These are phyloP conservation scores for Hysterium pulicare DNA, from an alignment of 2,329 filamentous ascomycete species.

Conservation along the genomic window DNA sequence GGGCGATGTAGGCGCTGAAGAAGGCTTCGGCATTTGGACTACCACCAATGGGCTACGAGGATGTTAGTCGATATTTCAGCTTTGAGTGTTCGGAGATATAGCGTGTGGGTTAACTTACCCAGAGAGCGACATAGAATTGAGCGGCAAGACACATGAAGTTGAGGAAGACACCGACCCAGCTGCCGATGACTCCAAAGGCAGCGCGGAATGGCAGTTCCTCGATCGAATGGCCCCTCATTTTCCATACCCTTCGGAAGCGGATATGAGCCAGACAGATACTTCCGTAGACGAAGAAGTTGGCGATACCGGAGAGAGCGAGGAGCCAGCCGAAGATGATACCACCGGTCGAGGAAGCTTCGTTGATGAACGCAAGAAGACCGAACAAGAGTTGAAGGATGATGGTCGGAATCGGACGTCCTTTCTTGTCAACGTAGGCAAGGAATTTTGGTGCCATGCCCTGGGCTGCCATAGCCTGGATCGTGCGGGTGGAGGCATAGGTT, in stretches of 20 bases:
- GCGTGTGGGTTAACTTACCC: slow-evolving; percentile 3
- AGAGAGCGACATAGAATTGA: slow-evolving; percentile 26
- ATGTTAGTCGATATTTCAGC: slow-evolving; percentile 13
- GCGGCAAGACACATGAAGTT: slow-evolving; percentile 27
- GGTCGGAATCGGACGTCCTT: slow-evolving; percentile 70
- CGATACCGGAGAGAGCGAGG: slow-evolving; percentile 66
- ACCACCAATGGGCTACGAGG: slow-evolving; percentile 10
- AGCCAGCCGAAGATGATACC: slow-evolving; percentile 71
- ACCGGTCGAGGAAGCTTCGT: slow-evolving; percentile 50
- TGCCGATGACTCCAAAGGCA: slow-evolving; percentile 27
- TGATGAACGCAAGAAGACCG: slow-evolving; percentile 72
- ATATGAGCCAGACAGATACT: slow-evolving; percentile 82
- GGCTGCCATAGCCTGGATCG: slow-evolving; percentile 48
- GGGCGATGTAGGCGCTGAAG: slow-evolving; percentile 41
- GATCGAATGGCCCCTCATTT: slow-evolving; percentile 10
- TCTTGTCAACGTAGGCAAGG: slow-evolving; percentile 72
- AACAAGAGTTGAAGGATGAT: slow-evolving; percentile 64
- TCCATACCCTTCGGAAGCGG: slow-evolving; percentile 62
- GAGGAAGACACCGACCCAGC: slow-evolving; percentile 26
- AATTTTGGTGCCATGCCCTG: slow-evolving; percentile 65
- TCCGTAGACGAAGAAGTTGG: slow-evolving; percentile 70
- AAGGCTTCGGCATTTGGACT: slow-evolving; percentile 30
- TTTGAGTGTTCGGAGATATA: slow-evolving; percentile 1
- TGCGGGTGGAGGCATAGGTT: slow-evolving; percentile 52
- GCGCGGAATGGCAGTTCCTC: slow-evolving; percentile 34